phyloP scores from a whole-genome alignment of 805 yeast genomes.

The Candida jianshihensis region DNA sequence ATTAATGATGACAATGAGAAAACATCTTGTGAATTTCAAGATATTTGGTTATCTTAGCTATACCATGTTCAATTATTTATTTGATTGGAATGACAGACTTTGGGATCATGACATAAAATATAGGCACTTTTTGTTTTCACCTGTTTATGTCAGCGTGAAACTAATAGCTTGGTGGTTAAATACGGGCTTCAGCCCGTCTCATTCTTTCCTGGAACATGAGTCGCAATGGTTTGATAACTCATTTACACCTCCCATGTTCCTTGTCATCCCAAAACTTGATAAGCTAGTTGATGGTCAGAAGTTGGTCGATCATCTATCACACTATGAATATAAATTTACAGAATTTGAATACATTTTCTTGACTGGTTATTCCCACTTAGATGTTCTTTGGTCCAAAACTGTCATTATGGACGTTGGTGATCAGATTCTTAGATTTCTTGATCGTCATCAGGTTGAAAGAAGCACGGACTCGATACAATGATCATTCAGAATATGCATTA shows the following conservation, averaged over 20 bases:
- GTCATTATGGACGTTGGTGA: conserved; percentile 59
- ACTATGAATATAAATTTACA: conserved; percentile 39
- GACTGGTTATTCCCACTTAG: conserved; percentile 74
- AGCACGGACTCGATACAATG: too few relatives aligned
- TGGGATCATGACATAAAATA: conserved; percentile 67
- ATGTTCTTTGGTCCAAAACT: conserved; percentile 89
- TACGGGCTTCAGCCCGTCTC: conserved; percentile 33
- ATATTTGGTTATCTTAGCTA: conserved; percentile 63
- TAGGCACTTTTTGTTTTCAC: conserved; percentile 79
- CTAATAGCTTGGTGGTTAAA: conserved; percentile 93
- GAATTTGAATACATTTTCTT: conserved; percentile 31
- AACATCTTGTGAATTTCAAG: conserved; percentile 38
- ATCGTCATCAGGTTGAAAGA: too few relatives aligned
- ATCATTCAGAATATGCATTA: too few relatives aligned
- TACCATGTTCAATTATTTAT: conserved; percentile 77
- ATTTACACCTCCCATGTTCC: conserved; percentile 49
- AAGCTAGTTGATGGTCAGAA: conserved; percentile 69
- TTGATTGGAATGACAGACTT: conserved; percentile 77
- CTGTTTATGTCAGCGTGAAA: conserved; percentile 71
- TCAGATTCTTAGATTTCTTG: conserved; percentile 28
- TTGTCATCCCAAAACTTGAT: conserved; percentile 71
- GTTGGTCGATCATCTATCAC: conserved; percentile 55
- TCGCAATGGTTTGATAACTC: conserved; percentile 44
- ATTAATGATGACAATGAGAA: conserved; percentile 55
- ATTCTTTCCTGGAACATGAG: conserved; percentile 43